phyloP scores from a whole-genome alignment of 2,329 filamentous ascomycete species.

The Zymoseptoria pseudotritici region DNA sequence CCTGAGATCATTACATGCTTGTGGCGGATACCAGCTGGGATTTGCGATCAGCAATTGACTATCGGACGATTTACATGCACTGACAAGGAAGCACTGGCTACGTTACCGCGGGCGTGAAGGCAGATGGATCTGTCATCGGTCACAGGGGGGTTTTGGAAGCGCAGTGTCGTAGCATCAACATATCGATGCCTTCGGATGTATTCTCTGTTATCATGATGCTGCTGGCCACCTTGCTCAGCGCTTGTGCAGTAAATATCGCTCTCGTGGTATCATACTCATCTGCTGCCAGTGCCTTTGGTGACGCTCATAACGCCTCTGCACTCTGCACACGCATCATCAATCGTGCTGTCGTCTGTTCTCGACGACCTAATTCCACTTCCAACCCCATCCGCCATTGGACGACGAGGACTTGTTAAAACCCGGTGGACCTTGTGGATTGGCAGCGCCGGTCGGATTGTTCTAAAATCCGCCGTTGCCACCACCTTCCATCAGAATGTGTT shows the following conservation, averaged over 20 bases:
- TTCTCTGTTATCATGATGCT: background rate
- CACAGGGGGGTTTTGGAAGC: background rate
- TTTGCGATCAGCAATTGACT: background rate
- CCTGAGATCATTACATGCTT: background rate
- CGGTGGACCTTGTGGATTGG: background rate
- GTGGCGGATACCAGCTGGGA: background rate
- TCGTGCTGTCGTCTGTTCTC: background rate
- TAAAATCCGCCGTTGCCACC: slow-evolving; percentile 16
- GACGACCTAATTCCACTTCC: background rate
- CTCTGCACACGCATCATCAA: background rate
- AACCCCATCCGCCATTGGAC: background rate
- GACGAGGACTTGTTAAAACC: background rate
- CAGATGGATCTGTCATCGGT: background rate
- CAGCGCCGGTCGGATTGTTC: background rate
- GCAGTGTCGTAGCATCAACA: background rate
- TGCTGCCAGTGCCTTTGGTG: background rate
- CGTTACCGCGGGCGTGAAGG: background rate
- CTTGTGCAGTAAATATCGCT: background rate
- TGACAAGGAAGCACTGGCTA: background rate
- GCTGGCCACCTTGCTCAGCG: background rate
- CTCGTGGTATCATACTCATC: background rate
- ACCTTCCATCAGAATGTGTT: slow-evolving; percentile 5
- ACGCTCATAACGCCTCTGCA: background rate
- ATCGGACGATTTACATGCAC: background rate
- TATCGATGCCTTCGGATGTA: background rate